Conservation (phyloP, 441 rosid species). For the Metrosideros polymorpha region DNA sequence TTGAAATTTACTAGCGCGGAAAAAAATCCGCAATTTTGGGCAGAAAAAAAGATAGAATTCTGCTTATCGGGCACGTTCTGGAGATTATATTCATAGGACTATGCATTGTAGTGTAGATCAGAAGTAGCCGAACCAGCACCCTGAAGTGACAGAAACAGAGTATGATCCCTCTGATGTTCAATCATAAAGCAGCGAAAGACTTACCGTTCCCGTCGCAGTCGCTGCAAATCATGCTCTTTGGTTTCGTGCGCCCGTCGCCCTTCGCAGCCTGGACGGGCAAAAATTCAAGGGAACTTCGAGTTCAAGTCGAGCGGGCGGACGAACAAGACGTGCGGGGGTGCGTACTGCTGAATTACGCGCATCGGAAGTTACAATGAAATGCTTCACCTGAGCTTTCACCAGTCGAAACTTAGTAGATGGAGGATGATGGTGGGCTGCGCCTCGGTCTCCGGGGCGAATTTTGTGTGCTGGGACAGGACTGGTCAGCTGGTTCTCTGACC, state of each 20-base stretch:
- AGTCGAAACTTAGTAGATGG: neutral
- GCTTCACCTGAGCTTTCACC: neutral
- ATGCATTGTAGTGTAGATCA: neutral
- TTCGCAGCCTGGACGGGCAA: constrained; percentile 20
- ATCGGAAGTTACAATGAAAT: neutral
- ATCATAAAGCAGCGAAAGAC: neutral
- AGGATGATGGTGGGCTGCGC: neutral
- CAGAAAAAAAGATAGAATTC: neutral
- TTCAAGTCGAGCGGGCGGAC: neutral
- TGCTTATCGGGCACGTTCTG: neutral
- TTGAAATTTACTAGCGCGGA: no score
- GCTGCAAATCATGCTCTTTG: constrained; percentile 35
- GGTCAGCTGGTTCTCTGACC: neutral
- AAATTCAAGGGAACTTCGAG: neutral
- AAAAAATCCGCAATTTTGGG: no score
- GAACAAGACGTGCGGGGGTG: no score
- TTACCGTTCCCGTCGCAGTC: constrained; percentile 49
- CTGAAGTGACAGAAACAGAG: neutral
- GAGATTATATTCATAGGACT: neutral
- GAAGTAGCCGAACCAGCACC: neutral
- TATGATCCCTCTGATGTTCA: neutral
- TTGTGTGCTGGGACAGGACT: neutral
- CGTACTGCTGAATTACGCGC: neutral
- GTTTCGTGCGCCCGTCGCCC: constrained; percentile 19
- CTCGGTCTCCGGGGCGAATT: neutral